Percentiles rank a stretch among this genome's conserved stretches.
Conservation (phyloP, 768 basidiomycete genomes). For the Leccinellum luteum region DNA sequence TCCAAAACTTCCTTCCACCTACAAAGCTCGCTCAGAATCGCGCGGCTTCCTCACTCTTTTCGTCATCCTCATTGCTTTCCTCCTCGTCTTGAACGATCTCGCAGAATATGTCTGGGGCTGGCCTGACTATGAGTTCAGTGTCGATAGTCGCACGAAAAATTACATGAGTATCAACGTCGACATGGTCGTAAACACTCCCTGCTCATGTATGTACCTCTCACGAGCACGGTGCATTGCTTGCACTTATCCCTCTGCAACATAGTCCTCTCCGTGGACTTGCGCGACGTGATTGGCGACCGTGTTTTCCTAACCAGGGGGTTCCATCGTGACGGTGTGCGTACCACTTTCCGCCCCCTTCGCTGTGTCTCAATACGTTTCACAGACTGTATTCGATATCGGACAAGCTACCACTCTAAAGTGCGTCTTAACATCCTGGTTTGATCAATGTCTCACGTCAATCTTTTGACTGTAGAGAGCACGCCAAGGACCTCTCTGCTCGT, state of each 20-base stretch:
- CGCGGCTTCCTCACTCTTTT: slow-evolving; percentile 81
- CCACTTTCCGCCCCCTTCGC: neutral
- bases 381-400: slow-evolving; percentile 79
- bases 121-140: slow-evolving; percentile 85
- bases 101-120: slow-evolving; percentile 94
- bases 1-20: slow-evolving; percentile 78
- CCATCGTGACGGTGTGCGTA: slow-evolving; percentile 77
- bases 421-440: slow-evolving; percentile 10
- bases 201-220: slow-evolving; percentile 66
- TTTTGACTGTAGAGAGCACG: slow-evolving; percentile 51
- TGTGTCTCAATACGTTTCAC: neutral
- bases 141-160: slow-evolving; percentile 62
- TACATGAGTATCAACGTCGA: slow-evolving; percentile 88
- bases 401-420: slow-evolving; percentile 75
- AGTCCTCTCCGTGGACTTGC: slow-evolving; percentile 86
- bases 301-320: slow-evolving; percentile 79
- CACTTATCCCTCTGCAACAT: slow-evolving; percentile 2
- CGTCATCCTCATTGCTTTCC: slow-evolving; percentile 59
- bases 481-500: slow-evolving; percentile 60
- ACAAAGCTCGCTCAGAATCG: slow-evolving; percentile 74
- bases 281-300: slow-evolving; percentile 93
- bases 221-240: neutral
- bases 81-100: slow-evolving; percentile 84
- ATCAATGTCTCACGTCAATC: neutral
- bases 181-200: slow-evolving; percentile 90